Evolutionary conservation across 31 red algal genomes (phyloP).

Genomic region (Bonnemaisonia californica): DNA sequence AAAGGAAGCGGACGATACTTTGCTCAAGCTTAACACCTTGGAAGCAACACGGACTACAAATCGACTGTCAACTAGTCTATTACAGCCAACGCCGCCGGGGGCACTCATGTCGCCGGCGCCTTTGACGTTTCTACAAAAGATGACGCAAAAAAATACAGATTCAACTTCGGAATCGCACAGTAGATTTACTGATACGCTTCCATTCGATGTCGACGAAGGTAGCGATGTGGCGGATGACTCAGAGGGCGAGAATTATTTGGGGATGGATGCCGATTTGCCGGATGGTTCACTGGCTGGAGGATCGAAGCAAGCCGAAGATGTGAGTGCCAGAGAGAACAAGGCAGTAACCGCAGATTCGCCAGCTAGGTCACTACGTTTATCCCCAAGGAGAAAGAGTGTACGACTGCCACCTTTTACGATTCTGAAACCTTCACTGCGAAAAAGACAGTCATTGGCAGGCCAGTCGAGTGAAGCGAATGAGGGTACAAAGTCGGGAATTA

Average conservation of each 20-base stretch:
- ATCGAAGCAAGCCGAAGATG: too few relatives aligned
- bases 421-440: not conserved
- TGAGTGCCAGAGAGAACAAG: not conserved
- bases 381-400: too few relatives aligned
- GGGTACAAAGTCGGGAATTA: not conserved
- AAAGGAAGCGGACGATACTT: not conserved
- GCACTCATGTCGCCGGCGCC: not conserved
- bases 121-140: not conserved
- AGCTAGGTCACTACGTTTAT: too few relatives aligned
- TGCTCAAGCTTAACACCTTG: not conserved
- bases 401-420: not conserved
- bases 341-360: not conserved
- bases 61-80: not conserved
- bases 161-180: constrained; percentile 31
- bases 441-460: not conserved
- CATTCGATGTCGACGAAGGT: constrained; percentile 7
- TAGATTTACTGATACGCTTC: constrained; percentile 34
- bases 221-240: not conserved
- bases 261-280: too few relatives aligned
- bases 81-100: not conserved
- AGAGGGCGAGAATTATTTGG: too few relatives aligned
- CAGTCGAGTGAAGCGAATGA: not conserved
- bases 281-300: too few relatives aligned
- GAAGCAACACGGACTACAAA: not conserved
- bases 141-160: not conserved